These are phyloP conservation scores for Pythium guiyangense DNA, from an alignment of 352 stramenopile genomes.

Conservation along the genomic window DNA sequence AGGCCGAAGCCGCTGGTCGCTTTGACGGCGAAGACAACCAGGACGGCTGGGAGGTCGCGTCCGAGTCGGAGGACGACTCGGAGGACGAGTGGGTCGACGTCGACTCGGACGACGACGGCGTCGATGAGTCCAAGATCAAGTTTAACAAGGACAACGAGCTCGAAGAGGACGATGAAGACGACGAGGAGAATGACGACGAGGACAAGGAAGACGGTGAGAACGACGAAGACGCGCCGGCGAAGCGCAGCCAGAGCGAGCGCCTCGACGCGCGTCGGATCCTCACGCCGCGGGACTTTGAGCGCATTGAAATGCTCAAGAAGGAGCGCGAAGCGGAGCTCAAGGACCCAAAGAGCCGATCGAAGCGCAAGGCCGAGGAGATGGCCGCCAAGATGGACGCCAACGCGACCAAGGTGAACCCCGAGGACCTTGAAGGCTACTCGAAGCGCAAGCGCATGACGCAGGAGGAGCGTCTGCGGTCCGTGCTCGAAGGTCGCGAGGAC, in stretches of 20 bases:
- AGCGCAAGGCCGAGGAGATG: constrained; percentile 75
- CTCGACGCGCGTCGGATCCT: constrained; percentile 84
- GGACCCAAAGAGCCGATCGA: constrained; percentile 77
- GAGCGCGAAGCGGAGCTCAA: constrained; percentile 76
- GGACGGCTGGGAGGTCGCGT: constrained; percentile 81
- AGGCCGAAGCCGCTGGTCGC: constrained; percentile 62
- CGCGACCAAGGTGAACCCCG: constrained; percentile 69
- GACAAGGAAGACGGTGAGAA: constrained; percentile 45
- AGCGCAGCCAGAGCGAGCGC: constrained; percentile 63
- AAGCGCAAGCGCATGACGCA: constrained; percentile 89
- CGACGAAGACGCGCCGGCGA: constrained; percentile 25
- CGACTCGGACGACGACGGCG: constrained; percentile 41
- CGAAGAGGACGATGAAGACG: constrained; percentile 39
- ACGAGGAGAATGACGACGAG: constrained; percentile 26
- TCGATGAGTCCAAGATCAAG: constrained; percentile 11
- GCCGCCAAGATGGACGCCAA: constrained; percentile 41
- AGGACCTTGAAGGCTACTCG: constrained; percentile 80
- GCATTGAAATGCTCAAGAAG: constrained; percentile 89
- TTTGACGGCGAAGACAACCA: constrained; percentile 82
- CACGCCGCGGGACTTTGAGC: constrained; percentile 88
- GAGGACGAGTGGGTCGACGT: constrained; percentile 77
- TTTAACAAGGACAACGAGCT: constrained; percentile 22
- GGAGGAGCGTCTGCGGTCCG: constrained; percentile 72
- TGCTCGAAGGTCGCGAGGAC: constrained; percentile 89
- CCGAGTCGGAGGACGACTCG: constrained; percentile 52